Percentiles rank a stretch among this genome's conserved stretches.
phyloP scores from a whole-genome alignment of 805 yeast genomes.

The Lachancea fermentati region DNA sequence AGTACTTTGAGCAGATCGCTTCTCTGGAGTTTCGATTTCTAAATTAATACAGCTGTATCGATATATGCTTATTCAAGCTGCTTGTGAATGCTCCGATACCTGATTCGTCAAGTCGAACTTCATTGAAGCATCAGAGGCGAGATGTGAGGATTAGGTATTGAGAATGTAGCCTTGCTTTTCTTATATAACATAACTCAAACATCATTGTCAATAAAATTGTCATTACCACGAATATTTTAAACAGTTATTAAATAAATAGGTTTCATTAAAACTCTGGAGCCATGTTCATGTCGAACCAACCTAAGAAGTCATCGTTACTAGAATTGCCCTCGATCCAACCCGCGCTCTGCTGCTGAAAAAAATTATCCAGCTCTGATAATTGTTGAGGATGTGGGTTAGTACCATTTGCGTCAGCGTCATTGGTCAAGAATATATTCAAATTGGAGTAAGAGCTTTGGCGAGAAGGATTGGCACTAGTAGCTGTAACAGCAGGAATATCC shows the following conservation, averaged over 20 bases:
- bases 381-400: conserved; percentile 5
- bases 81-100: too few species aligned
- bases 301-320: conserved; percentile 73
- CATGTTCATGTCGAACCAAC: conserved; percentile 88
- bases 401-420: not conserved
- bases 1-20: too few species aligned
- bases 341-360: conserved; percentile 75
- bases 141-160: too few species aligned
- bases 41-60: too few species aligned
- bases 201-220: not conserved
- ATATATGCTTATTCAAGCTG: too few species aligned
- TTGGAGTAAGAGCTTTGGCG: conserved; percentile 12
- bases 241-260: not conserved
- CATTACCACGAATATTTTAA: not conserved
- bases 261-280: conserved; percentile 44
- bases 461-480: conserved; percentile 2
- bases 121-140: too few species aligned
- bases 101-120: too few species aligned
- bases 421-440: conserved; percentile 14
- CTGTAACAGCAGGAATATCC: not conserved
- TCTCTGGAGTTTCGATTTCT: too few species aligned
- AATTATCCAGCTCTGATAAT: conserved; percentile 40
- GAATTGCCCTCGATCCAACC: conserved; percentile 77
- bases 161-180: not conserved
- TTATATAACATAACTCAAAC: not conserved